A percentile compares a stretch with the other conserved stretches of the same genome.
Conservation (phyloP, 768 basidiomycete genomes). For the Kwoniella heveanensis region DNA sequence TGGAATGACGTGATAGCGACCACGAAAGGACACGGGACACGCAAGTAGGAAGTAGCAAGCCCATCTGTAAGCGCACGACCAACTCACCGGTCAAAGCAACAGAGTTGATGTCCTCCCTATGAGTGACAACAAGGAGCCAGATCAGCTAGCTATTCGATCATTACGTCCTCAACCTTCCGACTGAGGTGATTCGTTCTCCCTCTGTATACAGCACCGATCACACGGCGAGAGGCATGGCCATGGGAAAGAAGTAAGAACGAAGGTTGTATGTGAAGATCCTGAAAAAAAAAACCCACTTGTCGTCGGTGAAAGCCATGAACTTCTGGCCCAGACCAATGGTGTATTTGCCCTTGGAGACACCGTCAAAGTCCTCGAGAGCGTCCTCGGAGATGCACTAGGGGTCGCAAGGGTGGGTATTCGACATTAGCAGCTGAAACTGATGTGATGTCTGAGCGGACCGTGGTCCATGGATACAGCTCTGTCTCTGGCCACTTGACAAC, state of each 20-base stretch:
- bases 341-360: constrained; percentile 93
- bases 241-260: background rate
- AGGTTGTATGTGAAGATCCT: background rate
- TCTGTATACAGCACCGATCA: background rate
- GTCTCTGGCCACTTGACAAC: no score
- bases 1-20: no score
- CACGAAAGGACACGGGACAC: no score
- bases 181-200: no score
- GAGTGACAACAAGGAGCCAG: constrained; percentile 11
- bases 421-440: no score
- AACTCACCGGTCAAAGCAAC: constrained; percentile 85
- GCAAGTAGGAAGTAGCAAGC: no score
- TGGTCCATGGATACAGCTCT: no score
- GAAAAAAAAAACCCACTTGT: constrained; percentile 61
- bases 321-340: constrained; percentile 97
- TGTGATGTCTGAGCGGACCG: no score
- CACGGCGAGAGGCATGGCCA: background rate
- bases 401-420: no score
- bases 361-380: constrained; percentile 90
- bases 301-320: constrained; percentile 98
- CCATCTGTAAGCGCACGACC: background rate
- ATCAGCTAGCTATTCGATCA: no score
- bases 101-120: constrained; percentile 91
- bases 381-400: constrained; percentile 89
- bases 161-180: no score